A percentile compares a stretch with the other conserved stretches of the same genome.
These are phyloP conservation scores for Chrysoporthe cubensis DNA, from an alignment of 2,329 filamentous ascomycete genomes.

Conservation along the genomic window DNA sequence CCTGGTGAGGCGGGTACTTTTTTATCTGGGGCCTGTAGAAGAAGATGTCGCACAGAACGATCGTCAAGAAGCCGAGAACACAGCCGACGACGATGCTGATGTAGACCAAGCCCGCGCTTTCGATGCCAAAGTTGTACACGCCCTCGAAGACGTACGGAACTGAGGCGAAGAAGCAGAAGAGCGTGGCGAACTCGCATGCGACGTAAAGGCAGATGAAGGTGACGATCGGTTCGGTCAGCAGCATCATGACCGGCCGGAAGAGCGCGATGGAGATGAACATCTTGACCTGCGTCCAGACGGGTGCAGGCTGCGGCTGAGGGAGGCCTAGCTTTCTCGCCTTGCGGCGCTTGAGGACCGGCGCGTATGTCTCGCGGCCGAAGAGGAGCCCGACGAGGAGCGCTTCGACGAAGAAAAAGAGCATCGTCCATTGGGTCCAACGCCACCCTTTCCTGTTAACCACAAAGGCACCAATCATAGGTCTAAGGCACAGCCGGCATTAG, in stretches of 20 bases:
- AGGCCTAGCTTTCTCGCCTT: conserved; percentile 43
- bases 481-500: conserved; percentile 28
- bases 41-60: conserved; percentile 45
- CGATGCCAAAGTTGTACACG: conserved; percentile 49
- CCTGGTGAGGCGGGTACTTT: conserved; percentile 39
- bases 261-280: conserved; percentile 48
- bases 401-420: conserved; percentile 50
- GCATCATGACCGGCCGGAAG: conserved; percentile 59
- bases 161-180: conserved; percentile 57
- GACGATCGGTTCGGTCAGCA: conserved; percentile 66
- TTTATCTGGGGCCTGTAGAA: conserved; percentile 46
- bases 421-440: conserved; percentile 58
- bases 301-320: conserved; percentile 32
- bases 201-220: conserved; percentile 57
- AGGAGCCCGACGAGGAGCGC: conserved; percentile 43
- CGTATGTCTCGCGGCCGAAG: conserved; percentile 59
- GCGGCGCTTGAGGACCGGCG: conserved; percentile 51
- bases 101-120: conserved; percentile 50
- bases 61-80: conserved; percentile 46
- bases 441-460: conserved; percentile 50
- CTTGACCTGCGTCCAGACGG: conserved; percentile 34
- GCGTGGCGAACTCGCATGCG: conserved; percentile 54
- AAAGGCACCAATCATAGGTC: conserved; percentile 54
- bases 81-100: conserved; percentile 51
- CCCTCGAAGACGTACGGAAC: conserved; percentile 52